A percentile compares a stretch with the other conserved stretches of the same genome.
phyloP scores from a whole-genome alignment of 176 grass and related monocot species.

The Olyra latifolia region DNA sequence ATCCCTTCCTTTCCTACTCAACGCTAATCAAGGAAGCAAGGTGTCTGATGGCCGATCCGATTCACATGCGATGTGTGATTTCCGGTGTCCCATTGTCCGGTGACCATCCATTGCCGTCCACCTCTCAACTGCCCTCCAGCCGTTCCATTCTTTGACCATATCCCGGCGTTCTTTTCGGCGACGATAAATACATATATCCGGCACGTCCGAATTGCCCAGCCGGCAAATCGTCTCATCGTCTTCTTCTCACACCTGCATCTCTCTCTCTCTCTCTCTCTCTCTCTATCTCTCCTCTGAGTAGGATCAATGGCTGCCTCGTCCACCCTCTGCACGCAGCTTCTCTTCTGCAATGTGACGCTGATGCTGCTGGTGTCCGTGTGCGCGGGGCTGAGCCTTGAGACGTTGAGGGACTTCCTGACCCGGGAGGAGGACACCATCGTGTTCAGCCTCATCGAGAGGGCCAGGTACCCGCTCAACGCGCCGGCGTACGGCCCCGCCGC shows the following conservation, averaged over 20 bases:
- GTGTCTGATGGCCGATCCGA: background rate
- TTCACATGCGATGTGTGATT: background rate
- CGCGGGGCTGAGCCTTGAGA: constrained; percentile 45
- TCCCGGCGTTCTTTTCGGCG: background rate
- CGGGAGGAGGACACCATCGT: constrained; percentile 70
- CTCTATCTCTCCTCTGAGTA: too few species aligned
- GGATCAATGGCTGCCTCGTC: constrained; percentile 18
- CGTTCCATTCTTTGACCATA: constrained; percentile 27
- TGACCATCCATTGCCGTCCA: background rate
- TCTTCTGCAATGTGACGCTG: constrained; percentile 17
- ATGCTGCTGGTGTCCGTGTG: constrained; percentile 20
- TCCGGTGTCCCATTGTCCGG: background rate
- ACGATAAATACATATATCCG: constrained; percentile 35
- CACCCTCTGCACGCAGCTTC: background rate
- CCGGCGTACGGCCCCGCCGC: constrained; percentile 36
- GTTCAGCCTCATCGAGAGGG: constrained; percentile 82
- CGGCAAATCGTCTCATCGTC: background rate
- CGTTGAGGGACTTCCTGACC: constrained; percentile 65
- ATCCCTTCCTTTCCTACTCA: background rate
- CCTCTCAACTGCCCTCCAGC: too few species aligned
- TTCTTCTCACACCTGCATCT: background rate
- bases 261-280: background rate
- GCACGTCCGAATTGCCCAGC: background rate
- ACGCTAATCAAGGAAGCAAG: constrained; percentile 1
- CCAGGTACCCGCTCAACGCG: constrained; percentile 50